phyloP scores from a whole-genome alignment of 2,329 filamentous ascomycete genomes.

The Calonectria leucothoes region DNA sequence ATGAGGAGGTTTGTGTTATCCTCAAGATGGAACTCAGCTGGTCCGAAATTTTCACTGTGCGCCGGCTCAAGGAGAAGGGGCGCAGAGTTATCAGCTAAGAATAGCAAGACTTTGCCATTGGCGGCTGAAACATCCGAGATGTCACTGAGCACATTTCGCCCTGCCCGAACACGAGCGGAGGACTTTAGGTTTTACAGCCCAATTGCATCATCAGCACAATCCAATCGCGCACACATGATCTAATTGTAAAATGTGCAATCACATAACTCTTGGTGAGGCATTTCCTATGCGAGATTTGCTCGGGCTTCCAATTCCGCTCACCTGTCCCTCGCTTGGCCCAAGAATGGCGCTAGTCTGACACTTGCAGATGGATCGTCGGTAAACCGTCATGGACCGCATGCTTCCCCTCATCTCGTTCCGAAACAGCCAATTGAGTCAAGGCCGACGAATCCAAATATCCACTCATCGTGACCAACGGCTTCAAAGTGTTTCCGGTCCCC shows the following conservation, averaged over 20 bases:
- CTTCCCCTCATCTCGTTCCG: not conserved
- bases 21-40: too few species aligned
- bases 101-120: too few species aligned
- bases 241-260: not conserved
- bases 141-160: too few species aligned
- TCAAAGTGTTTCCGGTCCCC: conserved; percentile 31
- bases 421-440: conserved; percentile 31
- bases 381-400: not conserved
- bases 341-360: not conserved
- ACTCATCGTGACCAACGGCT: conserved; percentile 35
- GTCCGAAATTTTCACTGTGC: too few species aligned
- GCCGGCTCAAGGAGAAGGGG: too few species aligned
- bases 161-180: not conserved
- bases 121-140: too few species aligned
- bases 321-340: not conserved
- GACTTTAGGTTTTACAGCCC: not conserved
- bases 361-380: not conserved
- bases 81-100: too few species aligned
- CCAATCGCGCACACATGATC: not conserved
- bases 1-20: too few species aligned
- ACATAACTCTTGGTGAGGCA: not conserved
- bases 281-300: not conserved
- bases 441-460: conserved; percentile 12
- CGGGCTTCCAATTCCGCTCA: not conserved
- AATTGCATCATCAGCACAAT: not conserved